Evolutionary conservation across 129 eudicot species (phyloP).

Genomic region (Pseudognaphalium luteoalbum): DNA sequence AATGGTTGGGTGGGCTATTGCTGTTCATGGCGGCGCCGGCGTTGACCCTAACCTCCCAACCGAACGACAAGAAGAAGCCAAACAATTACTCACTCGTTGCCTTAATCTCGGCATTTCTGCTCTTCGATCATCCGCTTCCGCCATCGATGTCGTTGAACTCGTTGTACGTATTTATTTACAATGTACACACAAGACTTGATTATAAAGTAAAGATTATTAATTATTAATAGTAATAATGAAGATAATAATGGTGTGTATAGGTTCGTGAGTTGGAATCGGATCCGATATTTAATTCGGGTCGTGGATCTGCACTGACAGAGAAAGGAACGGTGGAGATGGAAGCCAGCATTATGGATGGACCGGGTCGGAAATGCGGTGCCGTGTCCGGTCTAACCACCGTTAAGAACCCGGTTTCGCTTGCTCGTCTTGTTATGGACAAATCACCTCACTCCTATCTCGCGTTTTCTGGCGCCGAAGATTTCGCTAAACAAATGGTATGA

Average conservation of each 20-base stretch:
- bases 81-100: constrained; percentile 74
- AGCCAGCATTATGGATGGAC: constrained; percentile 93
- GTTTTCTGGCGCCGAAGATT: constrained; percentile 85
- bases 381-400: constrained; percentile 88
- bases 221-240: too few species aligned
- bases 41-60: constrained; percentile 92
- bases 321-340: constrained; percentile 97
- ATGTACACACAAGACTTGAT: background rate
- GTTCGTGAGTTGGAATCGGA: constrained; percentile 81
- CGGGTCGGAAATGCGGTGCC: constrained; percentile 75
- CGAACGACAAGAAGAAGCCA: constrained; percentile 79
- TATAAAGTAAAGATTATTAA: too few species aligned
- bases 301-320: constrained; percentile 91
- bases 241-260: constrained; percentile 29
- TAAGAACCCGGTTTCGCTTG: constrained; percentile 85
- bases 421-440: constrained; percentile 91
- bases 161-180: constrained; percentile 45
- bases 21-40: constrained; percentile 96
- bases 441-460: constrained; percentile 92
- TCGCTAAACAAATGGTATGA: constrained; percentile 70
- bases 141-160: constrained; percentile 87
- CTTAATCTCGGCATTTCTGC: constrained; percentile 75
- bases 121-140: constrained; percentile 69
- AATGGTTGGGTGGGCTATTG: constrained; percentile 96
- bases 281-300: constrained; percentile 84